A percentile compares a stretch with the other conserved stretches of the same genome.
Conservation (phyloP, 2,329 filamentous ascomycete genomes). For the Lachnellula hyalina region DNA sequence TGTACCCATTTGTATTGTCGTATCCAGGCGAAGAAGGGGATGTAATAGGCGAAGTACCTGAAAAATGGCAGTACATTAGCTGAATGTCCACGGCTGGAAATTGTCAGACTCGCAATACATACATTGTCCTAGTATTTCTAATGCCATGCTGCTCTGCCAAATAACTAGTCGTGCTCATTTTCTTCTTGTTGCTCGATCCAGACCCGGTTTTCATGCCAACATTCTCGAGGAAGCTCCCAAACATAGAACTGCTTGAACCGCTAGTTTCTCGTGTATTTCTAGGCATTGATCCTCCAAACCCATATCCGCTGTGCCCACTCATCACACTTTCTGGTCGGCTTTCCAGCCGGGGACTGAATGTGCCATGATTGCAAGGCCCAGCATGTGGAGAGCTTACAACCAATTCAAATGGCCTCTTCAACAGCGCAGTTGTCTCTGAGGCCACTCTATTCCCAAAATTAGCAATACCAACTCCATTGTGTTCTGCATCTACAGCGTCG, state of each 20-base stretch:
- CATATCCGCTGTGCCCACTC: conserved; percentile 20
- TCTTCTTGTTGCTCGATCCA: conserved; percentile 41
- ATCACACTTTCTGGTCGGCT: conserved; percentile 25
- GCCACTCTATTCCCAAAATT: conserved; percentile 16
- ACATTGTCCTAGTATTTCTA: conserved; percentile 70
- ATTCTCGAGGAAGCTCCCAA: conserved; percentile 21
- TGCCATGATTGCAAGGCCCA: conserved; percentile 62
- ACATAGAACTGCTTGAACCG: conserved; percentile 16
- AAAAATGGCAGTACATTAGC: conserved; percentile 10
- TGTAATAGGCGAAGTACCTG: conserved; percentile 88
- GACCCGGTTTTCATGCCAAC: conserved; percentile 20
- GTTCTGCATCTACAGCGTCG: conserved; percentile 9
- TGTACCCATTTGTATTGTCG: conserved; percentile 78
- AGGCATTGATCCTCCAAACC: conserved; percentile 20
- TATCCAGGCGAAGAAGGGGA: conserved; percentile 89
- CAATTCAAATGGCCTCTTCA: conserved; percentile 36
- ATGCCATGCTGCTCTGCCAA: conserved; percentile 70
- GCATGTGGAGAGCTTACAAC: conserved; percentile 24
- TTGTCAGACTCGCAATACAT: conserved; percentile 30
- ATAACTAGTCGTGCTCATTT: conserved; percentile 66
- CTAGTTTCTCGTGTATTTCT: conserved; percentile 7
- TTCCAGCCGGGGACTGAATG: conserved; percentile 64
- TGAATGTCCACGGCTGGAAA: background rate
- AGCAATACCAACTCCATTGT: background rate
- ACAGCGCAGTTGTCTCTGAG: conserved; percentile 48